Base-by-base conservation (phyloP, 768 basidiomycete species). In the Clitopilus passeckerianus region DNA sequence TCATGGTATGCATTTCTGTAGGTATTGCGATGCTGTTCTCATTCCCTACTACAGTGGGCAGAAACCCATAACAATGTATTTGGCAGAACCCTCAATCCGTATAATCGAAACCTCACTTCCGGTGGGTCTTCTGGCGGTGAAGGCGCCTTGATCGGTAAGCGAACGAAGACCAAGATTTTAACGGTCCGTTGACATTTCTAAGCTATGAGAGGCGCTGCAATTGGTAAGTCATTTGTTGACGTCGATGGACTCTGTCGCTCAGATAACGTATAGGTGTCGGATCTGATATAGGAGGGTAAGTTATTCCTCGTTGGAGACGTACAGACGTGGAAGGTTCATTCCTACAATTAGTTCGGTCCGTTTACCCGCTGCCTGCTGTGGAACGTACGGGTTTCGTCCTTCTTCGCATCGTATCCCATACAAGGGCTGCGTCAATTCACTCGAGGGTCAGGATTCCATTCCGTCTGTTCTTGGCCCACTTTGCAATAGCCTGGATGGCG, bases 71-170 rank as follows among this genome's bases (percentile, higher is more conserved):
- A 95, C 66, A 72, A 85, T 61, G 76, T 93, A 27, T 95, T 89
- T 64, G 93, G 92, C 1, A 78, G 90, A 57, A 94, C 93, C 0
- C 66, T 74, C 15, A 93, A 94, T 66, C 93, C 93, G 0, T 75
- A 78, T 67, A 92, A 93, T 68, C 81, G 87, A 10, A 77, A 78
- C 15, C 75, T 91, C 53, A 91, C 89, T 5, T 73, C 77, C 5
- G 92, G 93, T 12, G 93, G 93, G 1, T 93, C 91, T 0, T 90
- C 88, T 2, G 93, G 93, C 6, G 93, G 93, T 33, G 93, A 95
- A 74, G 89, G 89, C 43, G 90, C 92, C 0, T 78, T 95, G 7
- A 65, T 93, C 41, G 86, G 85, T 67, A 65, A 78, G 68, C 23
- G 14, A 33, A 14, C 16, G 27, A 30, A 7, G 27, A 4, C 27